Conservation (phyloP, 352 stramenopile species). For the Phytophthora uliginosa region DNA sequence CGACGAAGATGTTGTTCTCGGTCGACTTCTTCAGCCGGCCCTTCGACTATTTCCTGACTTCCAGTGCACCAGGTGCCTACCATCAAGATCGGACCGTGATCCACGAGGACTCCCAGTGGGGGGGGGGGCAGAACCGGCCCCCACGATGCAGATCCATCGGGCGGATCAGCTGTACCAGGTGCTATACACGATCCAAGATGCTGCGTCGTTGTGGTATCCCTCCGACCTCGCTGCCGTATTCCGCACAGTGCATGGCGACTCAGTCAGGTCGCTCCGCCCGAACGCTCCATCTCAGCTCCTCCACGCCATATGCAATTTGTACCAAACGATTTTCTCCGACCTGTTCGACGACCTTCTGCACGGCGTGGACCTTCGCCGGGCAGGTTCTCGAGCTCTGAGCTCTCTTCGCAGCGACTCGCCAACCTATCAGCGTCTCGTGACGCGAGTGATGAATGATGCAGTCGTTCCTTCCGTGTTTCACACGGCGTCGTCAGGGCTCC, state of each 20-base stretch:
- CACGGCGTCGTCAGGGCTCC: background rate
- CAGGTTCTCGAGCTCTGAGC: background rate
- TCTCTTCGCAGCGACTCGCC: background rate
- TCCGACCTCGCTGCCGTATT: background rate
- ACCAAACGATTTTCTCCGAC: background rate
- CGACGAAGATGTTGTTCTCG: background rate
- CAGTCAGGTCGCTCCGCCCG: background rate
- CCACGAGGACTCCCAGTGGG: background rate
- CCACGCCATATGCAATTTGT: background rate
- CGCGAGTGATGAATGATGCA: background rate
- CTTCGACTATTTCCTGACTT: background rate
- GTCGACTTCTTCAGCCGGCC: background rate
- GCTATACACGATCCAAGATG: background rate
- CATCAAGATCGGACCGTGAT: conserved; percentile 1
- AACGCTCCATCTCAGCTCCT: background rate
- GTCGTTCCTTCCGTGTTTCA: background rate
- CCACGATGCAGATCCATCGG: background rate
- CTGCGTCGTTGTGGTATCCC: background rate
- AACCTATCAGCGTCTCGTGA: background rate
- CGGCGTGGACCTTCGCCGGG: no score
- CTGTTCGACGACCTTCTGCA: background rate
- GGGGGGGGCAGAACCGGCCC: background rate
- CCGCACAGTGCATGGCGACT: background rate
- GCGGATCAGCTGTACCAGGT: background rate
- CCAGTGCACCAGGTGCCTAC: background rate